Conservation (phyloP, 768 basidiomycete genomes). For the Tulasnella sp. region DNA sequence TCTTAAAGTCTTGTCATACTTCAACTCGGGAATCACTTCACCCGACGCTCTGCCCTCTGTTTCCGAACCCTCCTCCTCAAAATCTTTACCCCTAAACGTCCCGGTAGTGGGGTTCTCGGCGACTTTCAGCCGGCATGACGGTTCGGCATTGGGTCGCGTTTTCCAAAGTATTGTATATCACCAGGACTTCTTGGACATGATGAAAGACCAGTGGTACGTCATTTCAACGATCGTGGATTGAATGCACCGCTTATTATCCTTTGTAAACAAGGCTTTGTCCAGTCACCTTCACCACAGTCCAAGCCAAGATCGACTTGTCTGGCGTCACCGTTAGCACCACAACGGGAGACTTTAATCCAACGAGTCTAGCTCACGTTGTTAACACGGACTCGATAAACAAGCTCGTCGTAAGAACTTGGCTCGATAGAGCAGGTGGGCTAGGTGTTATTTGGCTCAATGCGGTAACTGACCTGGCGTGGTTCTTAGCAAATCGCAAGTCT, state of each 20-base stretch:
- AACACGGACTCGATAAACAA: constrained; percentile 73
- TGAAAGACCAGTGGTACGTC: constrained; percentile 73
- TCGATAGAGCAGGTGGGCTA: constrained; percentile 76
- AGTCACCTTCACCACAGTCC: constrained; percentile 76
- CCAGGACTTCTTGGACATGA: constrained; percentile 83
- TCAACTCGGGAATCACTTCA: constrained; percentile 42
- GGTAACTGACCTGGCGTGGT: background rate
- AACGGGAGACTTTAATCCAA: constrained; percentile 76
- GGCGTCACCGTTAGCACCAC: constrained; percentile 55
- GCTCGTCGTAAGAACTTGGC: constrained; percentile 73
- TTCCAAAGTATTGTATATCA: constrained; percentile 93
- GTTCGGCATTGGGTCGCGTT: constrained; percentile 76
- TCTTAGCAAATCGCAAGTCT: constrained; percentile 57
- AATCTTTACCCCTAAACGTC: constrained; percentile 31
- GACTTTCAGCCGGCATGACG: constrained; percentile 88
- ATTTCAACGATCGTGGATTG: background rate
- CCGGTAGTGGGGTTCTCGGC: constrained; percentile 93
- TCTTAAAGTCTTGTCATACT: constrained; percentile 73
- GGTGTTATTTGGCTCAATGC: constrained; percentile 12
- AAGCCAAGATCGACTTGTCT: constrained; percentile 61
- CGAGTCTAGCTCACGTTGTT: constrained; percentile 69
- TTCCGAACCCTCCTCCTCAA: constrained; percentile 37
- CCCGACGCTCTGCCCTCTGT: constrained; percentile 40
- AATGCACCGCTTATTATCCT: background rate
- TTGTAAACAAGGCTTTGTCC: constrained; percentile 60